These are phyloP conservation scores for Pelargonium fulgidum DNA, from an alignment of 441 rosid species.

Conservation along the genomic window DNA sequence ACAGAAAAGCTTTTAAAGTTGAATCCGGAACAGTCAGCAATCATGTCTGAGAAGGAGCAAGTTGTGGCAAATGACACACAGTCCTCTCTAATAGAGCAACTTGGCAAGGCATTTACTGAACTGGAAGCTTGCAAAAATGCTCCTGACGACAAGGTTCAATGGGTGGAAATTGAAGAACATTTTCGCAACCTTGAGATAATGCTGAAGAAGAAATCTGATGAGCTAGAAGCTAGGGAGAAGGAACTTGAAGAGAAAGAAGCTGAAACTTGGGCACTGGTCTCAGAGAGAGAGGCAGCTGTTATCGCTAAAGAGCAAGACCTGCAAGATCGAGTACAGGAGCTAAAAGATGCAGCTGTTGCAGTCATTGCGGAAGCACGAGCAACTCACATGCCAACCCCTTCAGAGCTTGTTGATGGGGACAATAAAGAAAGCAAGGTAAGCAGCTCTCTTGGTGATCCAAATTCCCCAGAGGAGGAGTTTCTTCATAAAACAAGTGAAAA, in stretches of 20 bases:
- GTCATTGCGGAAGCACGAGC: constrained; percentile 33
- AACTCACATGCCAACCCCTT: constrained; percentile 26
- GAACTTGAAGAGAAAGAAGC: constrained; percentile 29
- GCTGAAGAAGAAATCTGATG: constrained; percentile 28
- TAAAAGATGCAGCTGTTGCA: constrained; percentile 42
- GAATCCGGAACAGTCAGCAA: constrained; percentile 11
- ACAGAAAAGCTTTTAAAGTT: neutral
- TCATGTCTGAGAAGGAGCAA: constrained; percentile 29
- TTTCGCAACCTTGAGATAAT: constrained; percentile 26
- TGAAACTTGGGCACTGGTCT: constrained; percentile 21
- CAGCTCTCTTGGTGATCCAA: constrained; percentile 31
- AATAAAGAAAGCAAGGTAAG: constrained; percentile 34
- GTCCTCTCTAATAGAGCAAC: constrained; percentile 29
- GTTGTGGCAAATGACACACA: constrained; percentile 24
- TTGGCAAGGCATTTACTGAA: constrained; percentile 29
- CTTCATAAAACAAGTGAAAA: constrained; percentile 31
- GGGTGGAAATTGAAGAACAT: constrained; percentile 36
- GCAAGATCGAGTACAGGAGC: constrained; percentile 40
- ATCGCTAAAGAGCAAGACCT: constrained; percentile 37
- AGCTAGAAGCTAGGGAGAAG: constrained; percentile 36
- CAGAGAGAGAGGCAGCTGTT: constrained; percentile 35
- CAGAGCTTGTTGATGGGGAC: constrained; percentile 28
- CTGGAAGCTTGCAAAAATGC: constrained; percentile 27
- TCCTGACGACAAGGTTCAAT: constrained; percentile 25
- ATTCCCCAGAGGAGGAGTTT: constrained; percentile 36